Conservation (phyloP, 1,284 basidiomycete genomes). For the Lignosus rhinocerotis region DNA sequence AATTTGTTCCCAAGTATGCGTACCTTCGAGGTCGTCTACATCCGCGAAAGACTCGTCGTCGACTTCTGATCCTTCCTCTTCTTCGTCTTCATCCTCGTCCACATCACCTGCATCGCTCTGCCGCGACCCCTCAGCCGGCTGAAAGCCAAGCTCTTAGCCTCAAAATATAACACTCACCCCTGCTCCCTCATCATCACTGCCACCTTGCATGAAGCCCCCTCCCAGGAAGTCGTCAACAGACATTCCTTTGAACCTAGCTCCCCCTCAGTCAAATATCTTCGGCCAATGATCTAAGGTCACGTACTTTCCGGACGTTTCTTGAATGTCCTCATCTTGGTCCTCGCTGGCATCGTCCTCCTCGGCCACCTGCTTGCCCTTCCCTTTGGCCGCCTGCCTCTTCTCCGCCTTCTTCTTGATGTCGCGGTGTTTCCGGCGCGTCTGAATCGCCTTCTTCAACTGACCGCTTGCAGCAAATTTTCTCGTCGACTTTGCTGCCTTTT, state of each 20-base stretch:
- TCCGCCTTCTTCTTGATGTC: slow-evolving; percentile 74
- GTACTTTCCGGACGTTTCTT: slow-evolving; percentile 31
- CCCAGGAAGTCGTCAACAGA: slow-evolving; percentile 83
- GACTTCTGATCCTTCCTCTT: slow-evolving; percentile 49
- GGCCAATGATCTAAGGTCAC: slow-evolving; percentile 1
- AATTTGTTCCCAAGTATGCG: slow-evolving; percentile 4
- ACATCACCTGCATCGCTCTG: slow-evolving; percentile 20
- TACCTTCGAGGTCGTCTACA: slow-evolving; percentile 76
- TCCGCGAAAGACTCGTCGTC: slow-evolving; percentile 75
- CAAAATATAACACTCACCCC: slow-evolving; percentile 22
- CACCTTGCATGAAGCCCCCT: slow-evolving; percentile 72
- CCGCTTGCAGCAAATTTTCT: slow-evolving; percentile 88
- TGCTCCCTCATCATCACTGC: slow-evolving; percentile 43
- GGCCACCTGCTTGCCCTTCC: slow-evolving; percentile 41
- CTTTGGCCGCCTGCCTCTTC: slow-evolving; percentile 50
- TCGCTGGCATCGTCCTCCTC: slow-evolving; percentile 30
- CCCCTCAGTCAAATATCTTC: slow-evolving; percentile 1
- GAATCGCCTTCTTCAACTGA: slow-evolving; percentile 83
- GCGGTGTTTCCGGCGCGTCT: slow-evolving; percentile 76
- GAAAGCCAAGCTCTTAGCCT: slow-evolving; percentile 2
- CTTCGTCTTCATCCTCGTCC: slow-evolving; percentile 33
- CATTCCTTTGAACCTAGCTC: slow-evolving; percentile 50
- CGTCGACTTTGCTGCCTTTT: slow-evolving; percentile 70
- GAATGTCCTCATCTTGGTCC: slow-evolving; percentile 43
- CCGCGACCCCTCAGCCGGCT: neutral